Conservation (phyloP, 192 early-diverging fungal genomes). For the Polychytrium aggregatum region DNA sequence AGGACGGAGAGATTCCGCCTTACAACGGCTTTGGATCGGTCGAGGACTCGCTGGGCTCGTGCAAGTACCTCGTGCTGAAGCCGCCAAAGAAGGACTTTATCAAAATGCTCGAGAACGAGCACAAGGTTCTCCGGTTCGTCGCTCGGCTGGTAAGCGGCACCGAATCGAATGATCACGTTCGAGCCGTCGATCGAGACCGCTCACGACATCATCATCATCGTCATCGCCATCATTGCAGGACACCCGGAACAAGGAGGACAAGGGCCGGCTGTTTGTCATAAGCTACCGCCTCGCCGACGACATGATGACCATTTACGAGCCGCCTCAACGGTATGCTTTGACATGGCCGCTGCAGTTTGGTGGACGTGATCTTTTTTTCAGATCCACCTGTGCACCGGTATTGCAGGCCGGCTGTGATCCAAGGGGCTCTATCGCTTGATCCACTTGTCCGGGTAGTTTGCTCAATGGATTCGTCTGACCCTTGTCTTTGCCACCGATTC, state of each 20-base stretch:
- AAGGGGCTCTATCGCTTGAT: neutral
- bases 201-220: neutral
- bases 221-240: conserved; percentile 21
- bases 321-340: conserved; percentile 36
- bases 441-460: neutral
- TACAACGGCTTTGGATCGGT: conserved; percentile 56
- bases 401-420: too few relatives aligned
- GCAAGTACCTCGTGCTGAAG: conserved; percentile 48
- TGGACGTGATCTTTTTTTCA: too few relatives aligned
- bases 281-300: conserved; percentile 49
- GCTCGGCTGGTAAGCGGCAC: conserved; percentile 35
- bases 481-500: conserved; percentile 1
- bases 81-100: conserved; percentile 57
- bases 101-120: conserved; percentile 55
- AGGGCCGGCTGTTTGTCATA: conserved; percentile 45
- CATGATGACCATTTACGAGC: conserved; percentile 56
- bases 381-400: too few relatives aligned
- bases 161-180: neutral
- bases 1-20: conserved; percentile 31
- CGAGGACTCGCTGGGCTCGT: conserved; percentile 46
- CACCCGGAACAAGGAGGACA: conserved; percentile 51
- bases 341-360: conserved; percentile 5
- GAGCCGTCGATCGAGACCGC: neutral
- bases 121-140: conserved; percentile 48
- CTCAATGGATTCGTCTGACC: neutral